Base-by-base conservation (phyloP, 306 rosid species). In the Medicago arabica region DNA sequence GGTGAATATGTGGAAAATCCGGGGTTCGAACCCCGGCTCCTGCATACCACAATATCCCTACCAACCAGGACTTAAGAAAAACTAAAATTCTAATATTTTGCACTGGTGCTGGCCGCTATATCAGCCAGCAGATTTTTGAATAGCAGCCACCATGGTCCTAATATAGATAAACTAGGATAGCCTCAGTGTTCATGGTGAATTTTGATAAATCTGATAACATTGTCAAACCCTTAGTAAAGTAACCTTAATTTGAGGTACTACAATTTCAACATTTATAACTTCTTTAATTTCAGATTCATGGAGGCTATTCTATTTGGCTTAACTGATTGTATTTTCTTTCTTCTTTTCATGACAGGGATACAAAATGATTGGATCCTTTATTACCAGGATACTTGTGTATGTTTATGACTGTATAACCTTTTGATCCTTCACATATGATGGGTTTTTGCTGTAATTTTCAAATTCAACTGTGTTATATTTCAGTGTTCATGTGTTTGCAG, bases 381-480 rank as follows among this genome's bases (percentile, higher is more conserved):
- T 93, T 75, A 93, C 97, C 71, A 84, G 98, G 82, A 88, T 82
- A 77, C 98, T 93, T 57, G 87, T 89, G 98, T 93, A 93, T 69
- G 96, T 85, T 69, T 55, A 7, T 47, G 17, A 40, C 44, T 7
- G 50, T n/a, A 47, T 73, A 61, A 50, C 15, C 39, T 40, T 68
- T 13, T 16, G 28, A 14, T 73, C 64, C 16, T 49, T 69, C 53
- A 74, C 77, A 14, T 76, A 69, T 70, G 25, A n/a, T 28, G 55
- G 40, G 44, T 40, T 74, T 64, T 0, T 23, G 39, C 54, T 38
- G 16, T 74, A 39, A 19, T 67, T 25, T 11, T 81, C 40, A 39
- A 75, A 3, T 65, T 75, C 40, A 8, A 19, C 17, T 14, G 8
- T 23, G 46, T 25, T 47, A n/a, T 14, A 2, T 50, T 68, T 61